Evolutionary conservation across 2,329 filamentous ascomycete genomes (phyloP), one percentile per base, ranked within the genome.

Genomic region (Alternaria angustiovoidea): DNA sequence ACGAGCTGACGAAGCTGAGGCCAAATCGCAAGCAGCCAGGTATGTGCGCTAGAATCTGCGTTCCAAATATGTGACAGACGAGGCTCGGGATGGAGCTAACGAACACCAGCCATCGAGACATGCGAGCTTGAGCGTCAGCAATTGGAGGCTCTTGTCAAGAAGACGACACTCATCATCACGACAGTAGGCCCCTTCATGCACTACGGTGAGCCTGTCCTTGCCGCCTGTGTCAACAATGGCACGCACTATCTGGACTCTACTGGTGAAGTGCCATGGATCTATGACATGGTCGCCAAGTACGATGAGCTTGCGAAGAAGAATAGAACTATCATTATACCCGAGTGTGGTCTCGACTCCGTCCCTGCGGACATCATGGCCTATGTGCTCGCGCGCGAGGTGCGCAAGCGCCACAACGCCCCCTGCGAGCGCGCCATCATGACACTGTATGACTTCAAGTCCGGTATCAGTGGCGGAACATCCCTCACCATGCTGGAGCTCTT

Each of bases 1-100:
- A 88, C 53, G 87, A 91, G 55, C 85, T 94, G 75, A 88, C 88
- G 69, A 75, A 80, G 57, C 71, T 91, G 59, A 91, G 91, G 74
- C 83, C 88, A 2, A 89, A 96, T 76, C 89, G 94, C 54, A 73
- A 81, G 36, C 85, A 87, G 54, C 93, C 93, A 72, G 87, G 90
- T 91, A 85, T 49, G 61, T 46, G 38, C 32, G 30, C 51, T 36
- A 9, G 46, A 36, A 46, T 49, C 22, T 54, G 32, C 20, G 34
- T 18, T 38, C 36, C 24, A 43, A 30, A 12, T 14, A 42, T 46
- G 38, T 44, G 43, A 24, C 32, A 24, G 26, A 22, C 22, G 11
- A 51, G 12, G 36, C 47, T 43, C 26, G 47, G 47, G 43, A 48
- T 22, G 32, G 18, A 54, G 36, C 42, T 59, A 51, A 57, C 41